Evolutionary conservation across 73 alveolate species (phyloP), one percentile per base, ranked within the genome.

Genomic region (Tetrahymena elliotti): DNA sequence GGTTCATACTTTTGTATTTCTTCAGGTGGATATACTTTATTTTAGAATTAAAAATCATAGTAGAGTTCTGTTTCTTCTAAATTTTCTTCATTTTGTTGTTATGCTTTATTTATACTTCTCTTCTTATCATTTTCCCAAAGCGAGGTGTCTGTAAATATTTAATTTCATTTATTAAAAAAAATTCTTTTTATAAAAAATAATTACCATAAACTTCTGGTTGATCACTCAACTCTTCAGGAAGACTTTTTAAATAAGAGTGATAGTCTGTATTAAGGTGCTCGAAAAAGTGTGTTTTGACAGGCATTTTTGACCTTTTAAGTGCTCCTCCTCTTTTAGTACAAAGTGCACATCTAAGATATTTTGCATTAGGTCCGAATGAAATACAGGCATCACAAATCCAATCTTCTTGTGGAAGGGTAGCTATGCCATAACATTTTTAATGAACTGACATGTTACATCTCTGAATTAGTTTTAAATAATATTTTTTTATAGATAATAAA

Each of bases 301-400:
- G 88, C 88, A 68, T 34, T 84, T 88, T 34, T 4, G 96, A 84
- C 36, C 93, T 52, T 52, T 94, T 95, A 95, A 95, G 94, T 16
- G 97, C 97, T 39, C 97, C 97, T 27, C 97, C 97, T 93, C 84
- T 40, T 68, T 84, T 95, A 4, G 97, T 93, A 27, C 97, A 95
- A 38, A 95, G 93, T 16, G 95, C 96, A 93, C 97, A 95, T 27
- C 95, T 84, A 31, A 95, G 68, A 41, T 93, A 83, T 37, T 93
- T 84, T 33, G 95, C 94, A 84, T 95, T 53, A 31, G 84, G 93
- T 22, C 97, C 97, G 83, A 95, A 95, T 16, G 96, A 52, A 16
- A 38, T 82, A 84, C 97, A 95, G 1, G 52, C 96, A 52, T 93
- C 95, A 83, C 97, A 95, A 53, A 93, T 93, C 97, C 97, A 95